Percentiles rank a stretch among this genome's conserved stretches.
Evolutionary conservation across 2,329 filamentous ascomycete species (phyloP).

Genomic region (Paecilomyces formosus): DNA sequence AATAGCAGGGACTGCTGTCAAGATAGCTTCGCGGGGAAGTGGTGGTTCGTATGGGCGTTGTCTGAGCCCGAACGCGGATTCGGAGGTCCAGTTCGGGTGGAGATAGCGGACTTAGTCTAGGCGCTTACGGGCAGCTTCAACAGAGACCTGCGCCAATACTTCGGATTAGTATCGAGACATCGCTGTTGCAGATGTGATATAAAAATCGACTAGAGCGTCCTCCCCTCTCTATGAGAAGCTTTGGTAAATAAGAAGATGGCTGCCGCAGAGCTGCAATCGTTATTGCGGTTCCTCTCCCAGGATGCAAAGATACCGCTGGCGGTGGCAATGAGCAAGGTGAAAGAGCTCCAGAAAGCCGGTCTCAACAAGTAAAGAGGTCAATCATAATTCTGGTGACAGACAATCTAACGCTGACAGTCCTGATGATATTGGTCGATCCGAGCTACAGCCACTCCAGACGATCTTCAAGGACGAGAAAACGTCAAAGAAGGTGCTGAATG

Average conservation of each 20-base stretch:
- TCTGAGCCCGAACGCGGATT: background rate
- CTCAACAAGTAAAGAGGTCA: constrained; percentile 29
- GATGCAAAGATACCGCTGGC: constrained; percentile 51
- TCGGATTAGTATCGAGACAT: too few species aligned
- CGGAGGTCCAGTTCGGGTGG: background rate
- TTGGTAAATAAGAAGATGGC: constrained; percentile 10
- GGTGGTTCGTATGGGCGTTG: background rate
- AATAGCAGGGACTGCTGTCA: constrained; percentile 13
- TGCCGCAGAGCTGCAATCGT: constrained; percentile 26
- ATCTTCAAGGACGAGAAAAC: constrained; percentile 46
- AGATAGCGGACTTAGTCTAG: background rate
- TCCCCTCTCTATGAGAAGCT: background rate
- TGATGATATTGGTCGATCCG: constrained; percentile 43
- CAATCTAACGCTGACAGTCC: constrained; percentile 12
- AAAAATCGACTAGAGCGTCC: too few species aligned
- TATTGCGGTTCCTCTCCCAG: constrained; percentile 52
- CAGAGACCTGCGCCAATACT: background rate
- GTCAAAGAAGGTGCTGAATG: constrained; percentile 50
- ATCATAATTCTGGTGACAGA: constrained; percentile 1
- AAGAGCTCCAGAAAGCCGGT: constrained; percentile 44
- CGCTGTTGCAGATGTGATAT: too few species aligned
- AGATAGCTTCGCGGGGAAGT: background rate
- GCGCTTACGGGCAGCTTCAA: background rate
- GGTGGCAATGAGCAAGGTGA: constrained; percentile 48
- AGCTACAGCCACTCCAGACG: constrained; percentile 35